Evolutionary conservation across 345 rosid species (phyloP).

Genomic region (Eucalyptus melliodora): DNA sequence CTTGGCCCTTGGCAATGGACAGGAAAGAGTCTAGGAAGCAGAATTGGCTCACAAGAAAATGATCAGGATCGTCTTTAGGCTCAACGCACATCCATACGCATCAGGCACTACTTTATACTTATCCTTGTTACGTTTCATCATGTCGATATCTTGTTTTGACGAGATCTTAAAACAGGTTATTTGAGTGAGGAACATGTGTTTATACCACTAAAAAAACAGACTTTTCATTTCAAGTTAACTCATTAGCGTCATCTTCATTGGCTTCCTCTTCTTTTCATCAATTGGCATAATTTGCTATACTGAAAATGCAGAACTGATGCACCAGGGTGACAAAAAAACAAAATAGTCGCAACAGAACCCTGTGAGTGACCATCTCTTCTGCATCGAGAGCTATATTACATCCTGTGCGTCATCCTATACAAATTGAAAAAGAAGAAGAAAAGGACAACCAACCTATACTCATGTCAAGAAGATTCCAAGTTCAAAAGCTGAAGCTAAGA

Average conservation of each 20-base stretch:
- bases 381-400: neutral
- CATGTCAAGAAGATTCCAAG: constrained; percentile 17
- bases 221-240: neutral
- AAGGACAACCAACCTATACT: constrained; percentile 7
- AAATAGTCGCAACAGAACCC: neutral
- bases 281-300: neutral
- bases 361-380: neutral
- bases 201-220: neutral
- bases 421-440: neutral
- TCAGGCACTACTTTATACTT: neutral
- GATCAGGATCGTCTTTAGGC: neutral
- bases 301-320: neutral
- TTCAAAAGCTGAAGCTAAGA: constrained; percentile 4
- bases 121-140: neutral
- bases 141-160: neutral
- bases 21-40: neutral
- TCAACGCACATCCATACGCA: neutral
- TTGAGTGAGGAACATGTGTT: neutral
- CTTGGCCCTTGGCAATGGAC: neutral
- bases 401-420: constrained; percentile 32
- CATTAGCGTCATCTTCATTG: neutral
- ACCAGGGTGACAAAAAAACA: neutral
- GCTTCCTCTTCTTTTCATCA: neutral
- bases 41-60: neutral
- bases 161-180: neutral